These are phyloP conservation scores for Yamadazyma kanchanaburiensis DNA, from an alignment of 1,139 yeast genomes.

Conservation along the genomic window DNA sequence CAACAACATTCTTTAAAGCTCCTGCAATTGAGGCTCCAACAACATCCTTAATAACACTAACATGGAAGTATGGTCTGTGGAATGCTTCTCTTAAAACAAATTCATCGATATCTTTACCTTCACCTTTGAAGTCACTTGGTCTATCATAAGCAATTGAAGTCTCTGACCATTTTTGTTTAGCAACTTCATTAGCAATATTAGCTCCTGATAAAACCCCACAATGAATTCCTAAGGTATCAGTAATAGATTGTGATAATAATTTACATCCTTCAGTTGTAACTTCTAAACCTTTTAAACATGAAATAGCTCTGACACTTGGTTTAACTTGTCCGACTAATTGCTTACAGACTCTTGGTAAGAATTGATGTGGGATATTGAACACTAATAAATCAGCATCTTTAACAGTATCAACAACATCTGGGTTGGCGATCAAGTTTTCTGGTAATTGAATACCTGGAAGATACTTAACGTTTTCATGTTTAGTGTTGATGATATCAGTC, in stretches of 20 bases:
- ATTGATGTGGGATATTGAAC: conserved; percentile 94
- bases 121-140: conserved; percentile 70
- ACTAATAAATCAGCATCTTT: conserved; percentile 76
- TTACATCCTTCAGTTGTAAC: conserved; percentile 78
- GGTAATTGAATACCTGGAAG: conserved; percentile 82
- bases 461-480: conserved; percentile 87
- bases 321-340: conserved; percentile 74
- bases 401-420: conserved; percentile 72
- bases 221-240: conserved; percentile 72
- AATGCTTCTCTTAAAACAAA: conserved; percentile 66
- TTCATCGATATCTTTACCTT: conserved; percentile 71
- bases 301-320: conserved; percentile 74
- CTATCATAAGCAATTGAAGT: conserved; percentile 86
- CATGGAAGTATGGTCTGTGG: conserved; percentile 97
- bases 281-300: conserved; percentile 91
- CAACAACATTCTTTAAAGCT: conserved; percentile 91
- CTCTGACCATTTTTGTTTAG: conserved; percentile 89
- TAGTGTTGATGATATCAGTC: conserved; percentile 81
- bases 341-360: conserved; percentile 66
- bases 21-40: conserved; percentile 95
- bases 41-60: conserved; percentile 80
- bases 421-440: conserved; percentile 75
- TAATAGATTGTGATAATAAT: conserved; percentile 70
- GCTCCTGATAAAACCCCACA: conserved; percentile 97
- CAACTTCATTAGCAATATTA: conserved; percentile 92